Base-by-base conservation (phyloP, 108 stramenopile species). In the Cyclotella sp. region DNA sequence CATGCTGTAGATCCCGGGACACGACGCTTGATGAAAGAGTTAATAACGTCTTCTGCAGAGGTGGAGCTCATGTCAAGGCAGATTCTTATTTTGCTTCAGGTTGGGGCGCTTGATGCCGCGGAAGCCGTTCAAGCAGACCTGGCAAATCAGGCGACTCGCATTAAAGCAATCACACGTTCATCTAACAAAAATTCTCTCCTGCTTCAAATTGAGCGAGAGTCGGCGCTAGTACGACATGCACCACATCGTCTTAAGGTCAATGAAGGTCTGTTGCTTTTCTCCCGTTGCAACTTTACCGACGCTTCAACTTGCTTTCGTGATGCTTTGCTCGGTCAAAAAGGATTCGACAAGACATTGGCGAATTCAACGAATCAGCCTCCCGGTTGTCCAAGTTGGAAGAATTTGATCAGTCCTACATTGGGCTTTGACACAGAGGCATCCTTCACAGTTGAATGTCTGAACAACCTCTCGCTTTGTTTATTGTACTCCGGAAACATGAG, bases 1-100 rank as follows among this genome's bases (percentile, higher is more conserved):
- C 24, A 49, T 49, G 18, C 0, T 52, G 59, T 62, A 7, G 68
- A 47, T 51, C 59, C 55, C 10, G 59, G 51, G 22, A 62, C 61
- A 10, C 51, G 61, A 24, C 21, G 8, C 0, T 28, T 44, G 11
- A 58, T 81, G 44, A 45, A 41, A 45, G 80, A 81, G 21, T 54
- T 71, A 24, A 65, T 81, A 12, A 57, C 76, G 18, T 61, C 54
- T 4, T 43, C 76, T 15, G 79, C 79, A 1, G 26, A 64, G 41
- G 82, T 90, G 27, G 95, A 95, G 59, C 61, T 96, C 39, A 76
- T 84, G 7, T 91, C 87, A 7, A 78, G 94, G n/a, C 92, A 95
- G 80, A 91, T 92, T 3, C 81, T 90, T 15, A 85, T 95, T 60
- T 72, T 97, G 10, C 73, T 97, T 55, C 95, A 97, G 65, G 55